These are phyloP conservation scores for Saturnispora kantuleensis DNA, from an alignment of 805 yeast genomes.

Conservation along the genomic window DNA sequence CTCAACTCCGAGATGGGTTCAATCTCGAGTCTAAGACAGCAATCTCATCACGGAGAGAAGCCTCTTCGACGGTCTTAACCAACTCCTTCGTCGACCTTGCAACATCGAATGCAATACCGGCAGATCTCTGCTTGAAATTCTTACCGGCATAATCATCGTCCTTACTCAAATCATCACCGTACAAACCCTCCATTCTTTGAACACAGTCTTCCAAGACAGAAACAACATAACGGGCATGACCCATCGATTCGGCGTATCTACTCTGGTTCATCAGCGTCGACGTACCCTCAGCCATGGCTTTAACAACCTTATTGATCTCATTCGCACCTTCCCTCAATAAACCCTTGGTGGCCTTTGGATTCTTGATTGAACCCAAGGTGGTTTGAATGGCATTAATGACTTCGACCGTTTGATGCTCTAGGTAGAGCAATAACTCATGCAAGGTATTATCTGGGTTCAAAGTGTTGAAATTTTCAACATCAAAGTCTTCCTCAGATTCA, in stretches of 20 bases:
- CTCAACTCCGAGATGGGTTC: slow-evolving; percentile 4
- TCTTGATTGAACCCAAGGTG: slow-evolving; percentile 64
- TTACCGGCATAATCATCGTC: slow-evolving; percentile 72
- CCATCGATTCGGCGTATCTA: slow-evolving; percentile 72
- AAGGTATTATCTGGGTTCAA: slow-evolving; percentile 84
- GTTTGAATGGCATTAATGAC: slow-evolving; percentile 86
- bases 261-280: slow-evolving; percentile 81
- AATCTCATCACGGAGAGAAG: slow-evolving; percentile 78
- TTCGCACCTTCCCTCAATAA: slow-evolving; percentile 60
- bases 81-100: slow-evolving; percentile 94
- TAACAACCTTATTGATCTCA: slow-evolving; percentile 70
- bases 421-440: slow-evolving; percentile 69
- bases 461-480: slow-evolving; percentile 67
- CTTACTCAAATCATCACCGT: slow-evolving; percentile 32
- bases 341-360: slow-evolving; percentile 67
- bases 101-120: slow-evolving; percentile 92
- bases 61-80: slow-evolving; percentile 93
- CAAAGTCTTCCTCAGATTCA: slow-evolving; percentile 33
- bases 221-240: slow-evolving; percentile 88
- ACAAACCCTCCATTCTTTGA: slow-evolving; percentile 68
- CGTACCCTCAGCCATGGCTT: slow-evolving; percentile 85
- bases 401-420: slow-evolving; percentile 89
- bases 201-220: slow-evolving; percentile 78
- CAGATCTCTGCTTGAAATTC: slow-evolving; percentile 84
- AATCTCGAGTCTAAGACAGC: slow-evolving; percentile 67